phyloP scores from a whole-genome alignment of 176 grass and related monocot species.

The Aegilops tauschii region DNA sequence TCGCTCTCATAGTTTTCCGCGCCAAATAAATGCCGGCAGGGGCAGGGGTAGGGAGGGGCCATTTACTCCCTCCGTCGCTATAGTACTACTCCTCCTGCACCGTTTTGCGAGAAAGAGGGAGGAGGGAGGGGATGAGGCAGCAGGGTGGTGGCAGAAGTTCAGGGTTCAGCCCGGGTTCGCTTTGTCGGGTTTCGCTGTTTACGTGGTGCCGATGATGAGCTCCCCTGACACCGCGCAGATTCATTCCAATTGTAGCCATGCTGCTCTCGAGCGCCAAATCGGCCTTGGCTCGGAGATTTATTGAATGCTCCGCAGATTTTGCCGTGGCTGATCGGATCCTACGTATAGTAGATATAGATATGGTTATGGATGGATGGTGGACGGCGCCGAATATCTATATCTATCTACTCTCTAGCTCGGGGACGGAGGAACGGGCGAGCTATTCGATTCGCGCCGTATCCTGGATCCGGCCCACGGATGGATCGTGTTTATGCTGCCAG shows the following conservation, averaged over 20 bases:
- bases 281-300: background rate
- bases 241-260: constrained; percentile 3
- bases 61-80: background rate
- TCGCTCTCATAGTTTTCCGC: background rate
- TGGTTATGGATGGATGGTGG: background rate
- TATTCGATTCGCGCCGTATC: background rate
- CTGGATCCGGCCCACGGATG: background rate
- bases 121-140: background rate
- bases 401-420: background rate
- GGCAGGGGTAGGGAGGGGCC: background rate
- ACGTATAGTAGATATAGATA: background rate
- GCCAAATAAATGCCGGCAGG: background rate
- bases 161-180: background rate
- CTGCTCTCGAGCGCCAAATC: background rate
- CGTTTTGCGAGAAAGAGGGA: background rate
- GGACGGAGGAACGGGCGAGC: background rate
- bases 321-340: background rate
- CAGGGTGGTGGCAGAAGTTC: background rate
- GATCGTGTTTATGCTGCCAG: background rate
- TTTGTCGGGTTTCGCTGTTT: background rate
- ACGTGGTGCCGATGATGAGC: constrained; percentile 6
- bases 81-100: too few species aligned
- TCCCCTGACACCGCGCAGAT: background rate
- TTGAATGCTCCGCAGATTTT: background rate
- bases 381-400: background rate